Conservation (phyloP, 257 asterid genomes). For the Handroanthus guayacan region DNA sequence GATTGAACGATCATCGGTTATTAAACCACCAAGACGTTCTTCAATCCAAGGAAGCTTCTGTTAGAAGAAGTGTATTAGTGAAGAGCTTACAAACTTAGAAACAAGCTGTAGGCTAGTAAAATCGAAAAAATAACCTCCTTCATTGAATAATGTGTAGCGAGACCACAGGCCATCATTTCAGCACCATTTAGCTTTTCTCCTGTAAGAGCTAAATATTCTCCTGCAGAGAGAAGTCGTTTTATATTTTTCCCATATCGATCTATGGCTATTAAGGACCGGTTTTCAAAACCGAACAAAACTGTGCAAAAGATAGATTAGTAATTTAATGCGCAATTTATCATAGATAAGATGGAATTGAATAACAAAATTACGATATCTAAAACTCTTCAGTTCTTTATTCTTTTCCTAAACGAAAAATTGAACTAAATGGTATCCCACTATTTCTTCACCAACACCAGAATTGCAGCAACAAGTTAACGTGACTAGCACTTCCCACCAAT, state of each 20-base stretch:
- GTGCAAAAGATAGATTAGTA: not conserved
- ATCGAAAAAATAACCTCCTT: constrained; percentile 66
- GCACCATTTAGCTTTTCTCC: constrained; percentile 89
- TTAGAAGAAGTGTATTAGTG: constrained; percentile 25
- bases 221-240: constrained; percentile 50
- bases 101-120: constrained; percentile 3
- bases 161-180: constrained; percentile 95
- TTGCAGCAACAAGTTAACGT: not conserved
- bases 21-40: constrained; percentile 87
- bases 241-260: not conserved
- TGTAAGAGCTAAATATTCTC: constrained; percentile 94
- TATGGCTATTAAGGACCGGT: not conserved
- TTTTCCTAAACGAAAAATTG: not conserved
- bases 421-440: not conserved
- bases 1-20: constrained; percentile 82
- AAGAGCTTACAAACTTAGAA: constrained; percentile 18
- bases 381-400: not conserved
- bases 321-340: not conserved
- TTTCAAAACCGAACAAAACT: not conserved
- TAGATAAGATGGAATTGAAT: not conserved
- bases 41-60: constrained; percentile 97
- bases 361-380: not conserved
- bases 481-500: not conserved
- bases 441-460: not conserved
- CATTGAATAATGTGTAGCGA: constrained; percentile 86